Evolutionary conservation across 768 basidiomycete species (phyloP).

Genomic region (Russula griseocarnosa): DNA sequence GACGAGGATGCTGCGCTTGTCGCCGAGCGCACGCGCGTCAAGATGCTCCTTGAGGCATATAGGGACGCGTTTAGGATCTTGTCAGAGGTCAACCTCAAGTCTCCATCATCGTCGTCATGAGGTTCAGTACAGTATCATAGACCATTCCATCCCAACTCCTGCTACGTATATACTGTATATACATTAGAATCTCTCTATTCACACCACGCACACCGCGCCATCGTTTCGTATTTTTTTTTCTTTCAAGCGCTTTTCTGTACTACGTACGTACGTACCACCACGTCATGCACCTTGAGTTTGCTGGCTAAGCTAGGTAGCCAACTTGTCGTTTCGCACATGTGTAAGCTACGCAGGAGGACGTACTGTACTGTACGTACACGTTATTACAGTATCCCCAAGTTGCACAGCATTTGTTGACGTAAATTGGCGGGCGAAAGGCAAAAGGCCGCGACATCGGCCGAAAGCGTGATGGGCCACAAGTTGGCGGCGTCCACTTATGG

Average conservation of each 20-base stretch:
- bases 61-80: constrained; percentile 88
- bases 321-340: background rate
- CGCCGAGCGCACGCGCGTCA: constrained; percentile 88
- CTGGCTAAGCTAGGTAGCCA: background rate
- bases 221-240: background rate
- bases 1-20: constrained; percentile 96
- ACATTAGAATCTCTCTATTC: background rate
- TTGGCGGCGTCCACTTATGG: too few relatives aligned
- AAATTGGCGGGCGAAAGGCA: background rate
- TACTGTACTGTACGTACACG: background rate
- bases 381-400: background rate
- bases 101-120: constrained; percentile 35
- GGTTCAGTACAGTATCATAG: too few relatives aligned
- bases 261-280: background rate
- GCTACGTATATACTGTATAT: background rate
- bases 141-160: background rate
- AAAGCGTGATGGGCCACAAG: background rate
- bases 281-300: too few relatives aligned
- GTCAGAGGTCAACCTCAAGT: constrained; percentile 76
- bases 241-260: background rate
- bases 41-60: constrained; percentile 92
- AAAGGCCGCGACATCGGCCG: background rate
- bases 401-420: background rate
- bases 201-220: background rate
- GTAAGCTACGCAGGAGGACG: background rate